phyloP scores from a whole-genome alignment of 2,329 filamentous ascomycete genomes.

The Annulohypoxylon truncatum region DNA sequence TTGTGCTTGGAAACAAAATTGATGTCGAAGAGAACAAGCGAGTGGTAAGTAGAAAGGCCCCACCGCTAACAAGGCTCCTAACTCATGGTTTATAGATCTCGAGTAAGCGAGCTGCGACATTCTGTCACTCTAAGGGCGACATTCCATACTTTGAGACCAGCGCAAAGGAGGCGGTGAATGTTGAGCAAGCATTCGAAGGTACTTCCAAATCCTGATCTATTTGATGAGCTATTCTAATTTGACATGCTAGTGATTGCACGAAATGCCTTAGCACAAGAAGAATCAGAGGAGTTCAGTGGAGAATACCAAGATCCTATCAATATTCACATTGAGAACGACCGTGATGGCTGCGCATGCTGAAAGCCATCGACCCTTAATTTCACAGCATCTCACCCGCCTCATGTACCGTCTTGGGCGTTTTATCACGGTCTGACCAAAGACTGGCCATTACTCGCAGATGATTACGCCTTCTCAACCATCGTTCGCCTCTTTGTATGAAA shows the following conservation, averaged over 20 bases:
- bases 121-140: constrained; percentile 96
- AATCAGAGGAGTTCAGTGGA: constrained; percentile 96
- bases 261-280: constrained; percentile 95
- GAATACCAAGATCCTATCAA: constrained; percentile 99
- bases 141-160: constrained; percentile 99
- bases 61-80: not conserved
- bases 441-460: constrained; percentile 16
- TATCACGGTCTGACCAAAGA: not conserved
- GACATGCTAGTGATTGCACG: constrained; percentile 84
- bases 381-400: constrained; percentile 32
- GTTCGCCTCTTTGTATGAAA: constrained; percentile 31
- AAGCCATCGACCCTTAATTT: constrained; percentile 16
- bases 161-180: constrained; percentile 98
- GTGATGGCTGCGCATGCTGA: constrained; percentile 93
- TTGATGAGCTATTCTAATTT: constrained; percentile 10
- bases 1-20: constrained; percentile 98
- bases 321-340: constrained; percentile 94
- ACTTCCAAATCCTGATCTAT: constrained; percentile 41
- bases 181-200: constrained; percentile 84
- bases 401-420: not conserved
- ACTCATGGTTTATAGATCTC: constrained; percentile 73
- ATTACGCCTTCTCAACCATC: constrained; percentile 33
- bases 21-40: constrained; percentile 98
- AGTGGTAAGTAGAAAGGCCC: constrained; percentile 68
- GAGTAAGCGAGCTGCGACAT: constrained; percentile 94